A percentile compares a stretch with the other conserved stretches of the same genome.
Conservation (phyloP, 1,284 basidiomycete species). For the Cutaneotrichosporon dermatis region DNA sequence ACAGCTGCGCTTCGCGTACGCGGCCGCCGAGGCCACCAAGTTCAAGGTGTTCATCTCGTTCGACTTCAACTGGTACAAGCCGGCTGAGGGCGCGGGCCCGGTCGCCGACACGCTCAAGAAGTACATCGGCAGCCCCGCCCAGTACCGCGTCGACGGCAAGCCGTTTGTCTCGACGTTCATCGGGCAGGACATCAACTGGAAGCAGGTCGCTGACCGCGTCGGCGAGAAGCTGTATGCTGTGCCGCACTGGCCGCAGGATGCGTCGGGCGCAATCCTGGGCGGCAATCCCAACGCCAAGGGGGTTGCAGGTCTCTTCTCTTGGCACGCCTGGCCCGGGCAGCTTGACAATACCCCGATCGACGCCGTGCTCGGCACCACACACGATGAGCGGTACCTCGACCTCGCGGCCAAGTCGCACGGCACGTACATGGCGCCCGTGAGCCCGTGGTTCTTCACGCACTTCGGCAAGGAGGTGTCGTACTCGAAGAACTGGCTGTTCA, state of each 20-base stretch:
- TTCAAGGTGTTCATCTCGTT: conserved; percentile 47
- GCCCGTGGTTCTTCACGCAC: conserved; percentile 49
- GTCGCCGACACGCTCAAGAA: conserved; percentile 26
- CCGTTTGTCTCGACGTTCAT: conserved; percentile 46
- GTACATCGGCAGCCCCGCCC: conserved; percentile 29
- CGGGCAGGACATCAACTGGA: conserved; percentile 46
- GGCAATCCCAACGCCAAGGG: conserved; percentile 24
- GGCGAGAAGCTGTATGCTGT: conserved; percentile 39
- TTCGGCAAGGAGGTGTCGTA: conserved; percentile 44
- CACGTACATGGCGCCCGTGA: conserved; percentile 47
- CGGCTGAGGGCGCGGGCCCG: conserved; percentile 12
- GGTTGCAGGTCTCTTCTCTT: conserved; percentile 45
- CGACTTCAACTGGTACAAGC: conserved; percentile 48
- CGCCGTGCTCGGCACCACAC: conserved; percentile 24
- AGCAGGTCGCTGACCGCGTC: conserved; percentile 19
- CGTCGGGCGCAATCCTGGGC: background rate
- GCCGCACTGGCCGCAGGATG: conserved; percentile 36
- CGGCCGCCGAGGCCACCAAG: conserved; percentile 29
- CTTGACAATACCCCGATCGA: conserved; percentile 37
- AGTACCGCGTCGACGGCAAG: conserved; percentile 37
- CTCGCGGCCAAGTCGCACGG: conserved; percentile 21
- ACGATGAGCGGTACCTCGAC: conserved; percentile 35
- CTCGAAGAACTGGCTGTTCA: conserved; percentile 49
- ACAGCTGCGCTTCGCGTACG: conserved; percentile 44
- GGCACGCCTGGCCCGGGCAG: conserved; percentile 45